Base-by-base conservation (phyloP, 1,284 basidiomycete genomes). In the Athelia psychrophila region DNA sequence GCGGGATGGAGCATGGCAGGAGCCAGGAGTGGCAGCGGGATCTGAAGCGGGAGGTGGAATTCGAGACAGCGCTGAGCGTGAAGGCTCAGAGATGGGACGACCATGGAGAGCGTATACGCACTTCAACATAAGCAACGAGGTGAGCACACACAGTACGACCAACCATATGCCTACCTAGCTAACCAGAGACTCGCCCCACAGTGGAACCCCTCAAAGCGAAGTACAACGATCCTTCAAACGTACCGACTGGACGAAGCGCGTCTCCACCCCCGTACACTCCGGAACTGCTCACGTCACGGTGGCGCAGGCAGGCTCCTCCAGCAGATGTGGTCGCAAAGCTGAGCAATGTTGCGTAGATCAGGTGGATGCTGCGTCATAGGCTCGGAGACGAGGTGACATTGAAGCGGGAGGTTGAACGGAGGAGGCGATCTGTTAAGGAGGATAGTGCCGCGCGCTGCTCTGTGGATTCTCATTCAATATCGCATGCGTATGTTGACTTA, bases 271-370 rank as follows among this genome's bases (percentile, higher is more conserved):
- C 62, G 84, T 13, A 68, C 65, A 22, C 61, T 65, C 33, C 72
- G 86, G 46, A 71, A 76, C n/a, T n/a, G 46, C 70, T 70, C 18
- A 87, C 86, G 0, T 78, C 84, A 2, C 69, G 70, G 16, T 78
- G 79, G 56, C 83, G 80, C 55, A 59, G 58, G 48, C 77, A 78
- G 57, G 78, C 79, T 0, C 83, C 84, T 0, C 88, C 90, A 0
- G 78, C 86, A 0, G 80, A 82, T 57, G 57, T 87, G 3, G 68
- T 83, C 4, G 64, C 62, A 19, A 70, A 61, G 53, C 82, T 90
- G 81, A 72, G 76, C 0, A 88, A 86, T 61, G 75, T 82, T 1
- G 86, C 68, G 18, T 58, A 72, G 62, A 70, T 77, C 48, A 84
- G 84, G 66, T 66, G 64, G 55, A 68, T 62, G 57, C 59, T 80